Conservation (phyloP, 257 asterid genomes). For the Lavandula angustifolia region DNA sequence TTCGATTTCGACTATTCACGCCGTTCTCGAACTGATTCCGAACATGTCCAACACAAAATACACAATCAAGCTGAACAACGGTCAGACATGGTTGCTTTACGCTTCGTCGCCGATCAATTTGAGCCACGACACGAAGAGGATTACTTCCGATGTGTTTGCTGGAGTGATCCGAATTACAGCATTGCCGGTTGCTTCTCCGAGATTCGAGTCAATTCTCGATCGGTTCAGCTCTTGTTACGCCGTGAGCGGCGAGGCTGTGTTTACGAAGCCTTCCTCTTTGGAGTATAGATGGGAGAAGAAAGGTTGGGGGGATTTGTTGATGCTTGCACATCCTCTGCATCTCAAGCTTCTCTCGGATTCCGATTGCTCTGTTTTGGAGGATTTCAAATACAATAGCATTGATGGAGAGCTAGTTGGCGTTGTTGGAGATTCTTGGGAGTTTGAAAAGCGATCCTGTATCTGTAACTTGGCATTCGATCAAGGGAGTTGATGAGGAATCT, state of each 20-base stretch:
- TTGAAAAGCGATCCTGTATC: slow-evolving; percentile 74
- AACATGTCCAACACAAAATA: slow-evolving; percentile 61
- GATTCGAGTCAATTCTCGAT: slow-evolving; percentile 56
- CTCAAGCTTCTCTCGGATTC: slow-evolving; percentile 54
- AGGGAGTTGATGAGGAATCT: slow-evolving; percentile 66
- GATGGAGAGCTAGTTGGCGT: slow-evolving; percentile 96
- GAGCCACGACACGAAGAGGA: slow-evolving; percentile 45
- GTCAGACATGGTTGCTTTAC: slow-evolving; percentile 81
- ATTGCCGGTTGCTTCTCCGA: slow-evolving; percentile 54
- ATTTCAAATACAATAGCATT: slow-evolving; percentile 66
- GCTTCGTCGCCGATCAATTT: slow-evolving; percentile 65
- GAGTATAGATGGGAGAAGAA: slow-evolving; percentile 85
- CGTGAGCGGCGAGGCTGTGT: slow-evolving; percentile 62
- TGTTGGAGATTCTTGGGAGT: slow-evolving; percentile 89
- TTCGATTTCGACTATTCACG: slow-evolving; percentile 78
- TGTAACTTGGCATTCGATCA: slow-evolving; percentile 84
- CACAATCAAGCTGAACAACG: slow-evolving; percentile 69
- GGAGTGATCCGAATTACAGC: slow-evolving; percentile 45
- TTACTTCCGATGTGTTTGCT: slow-evolving; percentile 55
- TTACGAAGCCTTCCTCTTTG: slow-evolving; percentile 60
- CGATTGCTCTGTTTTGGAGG: slow-evolving; percentile 52
- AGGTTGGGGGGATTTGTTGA: slow-evolving; percentile 86
- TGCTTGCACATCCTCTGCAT: slow-evolving; percentile 98
- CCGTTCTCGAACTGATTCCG: slow-evolving; percentile 55
- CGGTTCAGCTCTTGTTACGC: slow-evolving; percentile 75